Evolutionary conservation across 2,329 filamentous ascomycete species (phyloP).

Genomic region (Fusarium proliferatum): DNA sequence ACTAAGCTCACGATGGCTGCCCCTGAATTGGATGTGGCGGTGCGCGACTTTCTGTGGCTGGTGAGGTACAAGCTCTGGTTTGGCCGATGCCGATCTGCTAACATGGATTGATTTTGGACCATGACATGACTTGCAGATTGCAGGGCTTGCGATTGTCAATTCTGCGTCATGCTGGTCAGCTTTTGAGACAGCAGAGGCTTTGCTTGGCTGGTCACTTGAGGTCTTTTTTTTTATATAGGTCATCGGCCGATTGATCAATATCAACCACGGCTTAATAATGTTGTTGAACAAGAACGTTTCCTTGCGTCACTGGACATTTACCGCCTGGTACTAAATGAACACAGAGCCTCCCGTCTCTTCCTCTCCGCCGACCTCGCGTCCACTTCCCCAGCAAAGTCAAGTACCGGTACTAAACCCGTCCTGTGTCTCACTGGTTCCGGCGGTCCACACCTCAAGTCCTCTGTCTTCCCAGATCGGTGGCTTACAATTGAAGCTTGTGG

Average conservation of each 20-base stretch:
- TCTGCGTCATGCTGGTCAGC: slow-evolving; percentile 25
- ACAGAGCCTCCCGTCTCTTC: not conserved
- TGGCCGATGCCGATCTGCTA: slow-evolving; percentile 31
- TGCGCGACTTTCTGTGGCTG: slow-evolving; percentile 1
- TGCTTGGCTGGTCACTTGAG: not conserved
- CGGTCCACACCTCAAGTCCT: not conserved
- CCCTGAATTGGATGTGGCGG: slow-evolving; percentile 42
- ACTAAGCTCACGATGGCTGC: slow-evolving; percentile 36
- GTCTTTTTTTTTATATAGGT: not conserved
- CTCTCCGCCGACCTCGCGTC: slow-evolving; percentile 14
- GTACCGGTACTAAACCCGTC: slow-evolving; percentile 14
- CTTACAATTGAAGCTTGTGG: slow-evolving; percentile 17
- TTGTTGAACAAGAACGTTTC: not conserved
- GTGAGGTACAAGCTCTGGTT: slow-evolving; percentile 4
- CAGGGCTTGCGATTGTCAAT: slow-evolving; percentile 17
- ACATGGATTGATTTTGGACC: slow-evolving; percentile 4
- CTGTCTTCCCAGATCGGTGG: slow-evolving; percentile 38
- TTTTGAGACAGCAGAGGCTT: not conserved
- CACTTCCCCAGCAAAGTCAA: slow-evolving; percentile 5
- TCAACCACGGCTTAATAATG: not conserved
- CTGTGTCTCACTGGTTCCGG: slow-evolving; percentile 35
- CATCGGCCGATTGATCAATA: not conserved
- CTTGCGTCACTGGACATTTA: not conserved
- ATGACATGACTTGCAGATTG: slow-evolving; percentile 26
- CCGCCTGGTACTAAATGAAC: not conserved